A percentile compares a stretch with the other conserved stretches of the same genome.
Evolutionary conservation across 331 rosid species (phyloP).

Genomic region (Stylosanthes scabra): DNA sequence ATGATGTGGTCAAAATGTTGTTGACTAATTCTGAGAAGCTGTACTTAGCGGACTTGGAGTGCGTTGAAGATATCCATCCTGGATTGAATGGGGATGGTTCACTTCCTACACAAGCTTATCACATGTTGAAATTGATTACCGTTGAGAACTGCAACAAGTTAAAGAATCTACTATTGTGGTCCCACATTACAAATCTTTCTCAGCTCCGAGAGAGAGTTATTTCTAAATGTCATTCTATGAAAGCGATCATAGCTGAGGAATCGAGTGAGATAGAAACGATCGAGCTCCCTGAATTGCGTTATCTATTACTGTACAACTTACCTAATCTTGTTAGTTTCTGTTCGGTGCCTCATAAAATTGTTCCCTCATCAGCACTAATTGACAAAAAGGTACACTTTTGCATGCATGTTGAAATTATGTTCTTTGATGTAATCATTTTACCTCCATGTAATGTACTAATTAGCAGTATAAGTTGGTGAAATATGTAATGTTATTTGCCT

Average conservation of each 20-base stretch:
- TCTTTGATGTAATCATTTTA: too few species aligned
- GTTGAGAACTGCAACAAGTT: too few species aligned
- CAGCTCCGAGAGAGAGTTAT: neutral
- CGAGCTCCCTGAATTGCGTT: neutral
- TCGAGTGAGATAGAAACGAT: neutral
- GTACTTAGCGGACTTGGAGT: conserved; percentile 12
- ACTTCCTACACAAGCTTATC: too few species aligned
- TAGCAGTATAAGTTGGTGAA: too few species aligned
- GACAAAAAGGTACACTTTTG: conserved; percentile 17
- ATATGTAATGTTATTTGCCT: too few species aligned
- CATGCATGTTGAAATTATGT: neutral
- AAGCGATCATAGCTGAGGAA: neutral
- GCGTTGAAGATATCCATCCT: conserved; percentile 8
- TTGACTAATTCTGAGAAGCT: conserved; percentile 36
- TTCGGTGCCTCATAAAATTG: neutral
- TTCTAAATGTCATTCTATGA: neutral
- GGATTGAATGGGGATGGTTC: conserved; percentile 16
- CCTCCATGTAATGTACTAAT: too few species aligned
- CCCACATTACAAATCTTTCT: neutral
- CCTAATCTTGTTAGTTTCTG: conserved; percentile 7
- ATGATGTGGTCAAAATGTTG: conserved; percentile 18
- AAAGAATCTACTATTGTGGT: too few species aligned
- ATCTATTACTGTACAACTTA: neutral
- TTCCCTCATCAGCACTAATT: neutral
- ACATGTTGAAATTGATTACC: too few species aligned